Conservation (phyloP, 2,329 filamentous ascomycete genomes). For the Aspergillus nomiae region DNA sequence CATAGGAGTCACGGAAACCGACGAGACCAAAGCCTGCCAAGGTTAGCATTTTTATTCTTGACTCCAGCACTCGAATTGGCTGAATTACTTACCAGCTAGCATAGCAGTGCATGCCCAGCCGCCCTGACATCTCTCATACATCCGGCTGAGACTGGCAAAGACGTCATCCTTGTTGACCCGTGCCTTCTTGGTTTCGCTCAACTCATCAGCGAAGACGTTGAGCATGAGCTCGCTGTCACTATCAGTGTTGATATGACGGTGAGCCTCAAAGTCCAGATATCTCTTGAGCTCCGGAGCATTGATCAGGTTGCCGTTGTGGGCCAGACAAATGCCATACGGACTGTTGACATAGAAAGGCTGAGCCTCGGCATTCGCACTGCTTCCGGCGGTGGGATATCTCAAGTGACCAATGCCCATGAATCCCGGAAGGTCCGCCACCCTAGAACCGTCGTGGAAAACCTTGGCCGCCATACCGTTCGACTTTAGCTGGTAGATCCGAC, state of each 20-base stretch:
- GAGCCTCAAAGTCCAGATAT: slow-evolving; percentile 75
- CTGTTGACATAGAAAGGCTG: slow-evolving; percentile 93
- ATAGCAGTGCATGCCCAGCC: slow-evolving; percentile 81
- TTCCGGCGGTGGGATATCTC: slow-evolving; percentile 87
- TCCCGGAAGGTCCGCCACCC: slow-evolving; percentile 73
- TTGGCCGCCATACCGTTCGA: slow-evolving; percentile 84
- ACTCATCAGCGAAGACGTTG: slow-evolving; percentile 82
- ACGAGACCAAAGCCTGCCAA: slow-evolving; percentile 70
- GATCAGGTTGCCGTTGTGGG: slow-evolving; percentile 88
- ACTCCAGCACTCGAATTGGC: slow-evolving; percentile 6
- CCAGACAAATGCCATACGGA: slow-evolving; percentile 78
- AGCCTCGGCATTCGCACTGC: slow-evolving; percentile 78
- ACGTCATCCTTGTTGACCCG: slow-evolving; percentile 78
- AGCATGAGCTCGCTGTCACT: slow-evolving; percentile 86
- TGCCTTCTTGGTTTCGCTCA: slow-evolving; percentile 78
- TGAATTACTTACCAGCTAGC: slow-evolving; percentile 62
- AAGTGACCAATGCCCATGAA: slow-evolving; percentile 86
- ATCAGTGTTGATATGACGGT: slow-evolving; percentile 87
- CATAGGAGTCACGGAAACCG: slow-evolving; percentile 76
- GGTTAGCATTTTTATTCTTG: slow-evolving; percentile 16
- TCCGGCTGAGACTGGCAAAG: slow-evolving; percentile 69
- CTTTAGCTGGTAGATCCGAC: slow-evolving; percentile 85
- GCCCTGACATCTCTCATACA: slow-evolving; percentile 73
- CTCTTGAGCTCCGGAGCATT: slow-evolving; percentile 70
- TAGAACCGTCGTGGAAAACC: slow-evolving; percentile 79